Evolutionary conservation across 768 basidiomycete genomes (phyloP).

Genomic region (Leccinum disarticulatum): DNA sequence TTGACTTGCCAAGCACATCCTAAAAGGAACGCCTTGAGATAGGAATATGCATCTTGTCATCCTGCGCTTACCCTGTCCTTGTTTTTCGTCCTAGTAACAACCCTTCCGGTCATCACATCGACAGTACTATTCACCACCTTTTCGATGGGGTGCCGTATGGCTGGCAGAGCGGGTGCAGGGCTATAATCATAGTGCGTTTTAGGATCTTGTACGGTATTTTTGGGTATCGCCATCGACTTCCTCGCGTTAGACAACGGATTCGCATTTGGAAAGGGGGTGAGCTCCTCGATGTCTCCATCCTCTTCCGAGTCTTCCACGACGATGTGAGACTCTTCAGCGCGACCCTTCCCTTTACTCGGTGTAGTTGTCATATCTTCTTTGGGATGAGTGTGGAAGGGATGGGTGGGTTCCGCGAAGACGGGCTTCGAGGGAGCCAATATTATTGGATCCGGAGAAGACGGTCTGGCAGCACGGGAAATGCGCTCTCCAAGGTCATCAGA

Average conservation of each 20-base stretch:
- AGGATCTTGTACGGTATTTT: constrained; percentile 13
- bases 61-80: constrained; percentile 22
- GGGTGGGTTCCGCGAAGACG: not conserved
- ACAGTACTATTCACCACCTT: not conserved
- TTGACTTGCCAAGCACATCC: constrained; percentile 1
- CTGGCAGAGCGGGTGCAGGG: not conserved
- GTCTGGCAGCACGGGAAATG: constrained; percentile 7
- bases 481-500: constrained; percentile 25
- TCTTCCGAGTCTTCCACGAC: constrained; percentile 25
- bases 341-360: constrained; percentile 26
- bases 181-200: constrained; percentile 11
- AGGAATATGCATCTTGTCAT: not conserved
- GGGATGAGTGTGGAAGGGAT: constrained; percentile 26
- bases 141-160: not conserved
- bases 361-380: not conserved
- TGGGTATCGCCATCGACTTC: constrained; percentile 17
- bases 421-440: no score
- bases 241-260: not conserved
- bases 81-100: constrained; percentile 21
- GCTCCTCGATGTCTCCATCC: constrained; percentile 22
- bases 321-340: constrained; percentile 10
- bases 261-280: constrained; percentile 2
- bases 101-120: constrained; percentile 2
- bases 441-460: constrained; percentile 22
- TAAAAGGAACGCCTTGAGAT: constrained; percentile 10